A percentile compares a stretch with the other conserved stretches of the same genome.
Conservation (phyloP, 2,329 filamentous ascomycete species). For the Fusarium drepaniforme region DNA sequence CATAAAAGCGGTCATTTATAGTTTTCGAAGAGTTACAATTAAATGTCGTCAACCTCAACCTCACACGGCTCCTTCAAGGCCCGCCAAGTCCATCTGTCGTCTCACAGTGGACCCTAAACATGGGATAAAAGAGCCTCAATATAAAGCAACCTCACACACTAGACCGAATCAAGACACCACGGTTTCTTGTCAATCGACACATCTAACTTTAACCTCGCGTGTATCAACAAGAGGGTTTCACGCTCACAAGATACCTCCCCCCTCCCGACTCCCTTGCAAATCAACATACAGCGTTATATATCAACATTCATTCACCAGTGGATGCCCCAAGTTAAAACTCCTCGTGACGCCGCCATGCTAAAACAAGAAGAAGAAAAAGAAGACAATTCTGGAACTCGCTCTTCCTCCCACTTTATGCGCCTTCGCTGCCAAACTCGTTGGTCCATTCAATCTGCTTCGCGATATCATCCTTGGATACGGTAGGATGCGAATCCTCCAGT, state of each 20-base stretch:
- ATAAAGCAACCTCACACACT: background rate
- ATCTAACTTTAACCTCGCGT: background rate
- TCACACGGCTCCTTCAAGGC: no score
- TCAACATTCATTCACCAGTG: constrained; percentile 33
- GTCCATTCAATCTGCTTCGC: constrained; percentile 92
- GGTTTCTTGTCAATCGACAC: constrained; percentile 3
- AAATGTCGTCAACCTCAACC: background rate
- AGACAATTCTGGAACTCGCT: constrained; percentile 40
- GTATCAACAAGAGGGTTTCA: constrained; percentile 7
- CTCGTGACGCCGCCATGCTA: constrained; percentile 41
- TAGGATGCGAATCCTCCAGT: constrained; percentile 88
- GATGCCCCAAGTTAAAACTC: constrained; percentile 37
- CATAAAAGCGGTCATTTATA: no score
- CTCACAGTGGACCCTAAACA: background rate
- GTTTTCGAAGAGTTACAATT: background rate
- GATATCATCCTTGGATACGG: constrained; percentile 89
- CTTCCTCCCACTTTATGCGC: constrained; percentile 58
- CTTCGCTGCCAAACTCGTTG: constrained; percentile 94
- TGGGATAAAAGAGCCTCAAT: background rate
- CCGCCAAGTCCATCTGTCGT: background rate
- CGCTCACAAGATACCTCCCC: constrained; percentile 4
- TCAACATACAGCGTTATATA: constrained; percentile 15
- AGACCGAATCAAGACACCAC: background rate
- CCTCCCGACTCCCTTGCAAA: constrained; percentile 12
- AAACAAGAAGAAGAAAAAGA: constrained; percentile 14